Evolutionary conservation across 352 stramenopile species (phyloP), one percentile per base, ranked within the genome.

Genomic region (Phytophthora cryptogea): DNA sequence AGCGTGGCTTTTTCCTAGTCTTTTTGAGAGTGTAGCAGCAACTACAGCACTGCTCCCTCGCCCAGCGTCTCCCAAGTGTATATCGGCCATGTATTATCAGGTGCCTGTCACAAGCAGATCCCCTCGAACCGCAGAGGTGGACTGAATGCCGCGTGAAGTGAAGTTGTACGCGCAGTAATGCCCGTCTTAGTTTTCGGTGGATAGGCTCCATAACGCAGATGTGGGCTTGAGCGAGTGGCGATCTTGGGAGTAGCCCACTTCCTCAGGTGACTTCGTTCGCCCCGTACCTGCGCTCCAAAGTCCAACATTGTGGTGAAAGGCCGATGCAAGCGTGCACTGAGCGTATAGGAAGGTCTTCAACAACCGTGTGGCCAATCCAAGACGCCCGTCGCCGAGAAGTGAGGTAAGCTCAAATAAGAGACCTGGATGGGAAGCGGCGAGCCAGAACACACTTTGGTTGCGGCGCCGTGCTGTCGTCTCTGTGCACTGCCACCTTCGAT

Each of bases 381-480:
- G 37, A 20, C 30, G 44, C 28, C 30, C 8, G 11, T 31, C 23
- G 23, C 33, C 13, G 10, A 26, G 35, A 49, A 48, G 23, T 37
- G 51, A 47, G 36, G 48, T 26, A 26, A 8, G 8, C 8, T 35
- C 27, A 27, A 54, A 45, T n/a, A 17, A 17, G 37, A 13, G 45
- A 31, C 28, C 20, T 13, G 32, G 42, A 54, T 54, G 33, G 42
- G 26, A 27, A 32, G 52, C 31, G 37, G 30, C 37, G 13, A 51
- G 51, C 16, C 28, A 9, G 52, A 43, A 13, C 14, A 44, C 14
- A 27, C 54, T 20, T 30, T 23, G 43, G 53, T 61, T 61, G 53
- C 53, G 53, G 32, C 43, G 47, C 43, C 17, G 42, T 54, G 44
- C 20, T 53, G 40, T 59, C 28, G 51, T 59, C 32, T 23, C 30